Base-by-base conservation (phyloP, 257 asterid genomes). In the Mentha longifolia region DNA sequence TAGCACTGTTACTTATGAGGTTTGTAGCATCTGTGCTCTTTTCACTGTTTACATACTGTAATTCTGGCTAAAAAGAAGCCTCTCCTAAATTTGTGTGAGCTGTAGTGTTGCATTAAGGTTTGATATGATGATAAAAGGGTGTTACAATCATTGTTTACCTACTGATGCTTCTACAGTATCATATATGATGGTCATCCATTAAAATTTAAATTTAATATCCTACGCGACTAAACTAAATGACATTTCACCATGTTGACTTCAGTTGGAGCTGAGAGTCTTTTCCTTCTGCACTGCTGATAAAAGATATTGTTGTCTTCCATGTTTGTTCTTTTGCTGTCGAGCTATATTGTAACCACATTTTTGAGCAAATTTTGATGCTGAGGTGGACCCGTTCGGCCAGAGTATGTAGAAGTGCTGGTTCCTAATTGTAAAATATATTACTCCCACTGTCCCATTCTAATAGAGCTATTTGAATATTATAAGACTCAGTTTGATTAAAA, bases 1-100 rank as follows among this genome's bases (percentile, higher is more conserved):
- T 37, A 81, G 80, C 80, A 77, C 86, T 17, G 87, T 94, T 59
- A 85, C 96, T 14, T 91, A 86, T 67, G 98, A 94, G 98, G 98
- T 94, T 94, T 74, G 73, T 77, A 76, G 22, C 67, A 30, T 47
- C 65, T 19, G 33, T n/a, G 20, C 20, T 17, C 73, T 49, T 0
- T 68, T 67, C 60, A 22, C 57, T 57, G 50, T 25, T 69, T 76
- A 45, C 47, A 42, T 42, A 50, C 9, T 42, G 41, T 58, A 47
- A 58, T 39, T 33, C n/a, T 61, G 45, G 14, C 51, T 5, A 35
- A 16, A 33, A 50, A 31, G 33, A 3, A 17, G n/a, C 31, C 6
- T 52, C 20, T 41, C 17, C 65, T 67, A 37, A 60, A 28, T 35
- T 16, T 60, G 46, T 59, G 55, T 71, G 45, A 50, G 9, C 54